A percentile compares a stretch with the other conserved stretches of the same genome.
phyloP scores from a whole-genome alignment of 129 eudicot genomes.

The Ambrosia artemisiifolia region DNA sequence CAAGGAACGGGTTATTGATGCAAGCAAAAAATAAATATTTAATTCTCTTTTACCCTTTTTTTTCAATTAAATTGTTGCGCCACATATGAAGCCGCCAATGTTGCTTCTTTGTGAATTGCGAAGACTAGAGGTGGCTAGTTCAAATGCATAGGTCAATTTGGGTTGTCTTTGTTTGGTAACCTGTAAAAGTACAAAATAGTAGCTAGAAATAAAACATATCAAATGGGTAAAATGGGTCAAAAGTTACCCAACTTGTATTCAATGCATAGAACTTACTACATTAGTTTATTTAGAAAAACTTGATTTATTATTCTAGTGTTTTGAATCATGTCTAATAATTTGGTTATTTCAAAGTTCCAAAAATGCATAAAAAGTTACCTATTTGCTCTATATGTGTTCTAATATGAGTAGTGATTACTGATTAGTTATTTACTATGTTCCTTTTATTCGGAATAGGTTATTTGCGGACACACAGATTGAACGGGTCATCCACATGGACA shows the following conservation, averaged over 20 bases:
- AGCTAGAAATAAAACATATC: neutral
- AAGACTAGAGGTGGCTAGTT: neutral
- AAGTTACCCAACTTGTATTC: neutral
- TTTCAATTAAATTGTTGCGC: neutral
- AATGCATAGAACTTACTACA: neutral
- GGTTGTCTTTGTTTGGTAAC: neutral
- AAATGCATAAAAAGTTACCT: neutral
- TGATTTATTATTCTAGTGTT: neutral
- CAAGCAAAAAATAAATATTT: conserved; percentile 54
- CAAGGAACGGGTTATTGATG: conserved; percentile 51
- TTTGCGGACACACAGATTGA: conserved; percentile 57
- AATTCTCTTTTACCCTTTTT: neutral
- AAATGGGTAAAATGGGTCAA: neutral
- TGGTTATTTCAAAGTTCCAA: neutral
- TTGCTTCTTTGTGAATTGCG: neutral
- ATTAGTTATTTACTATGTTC: conserved; percentile 14
- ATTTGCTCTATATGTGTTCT: neutral
- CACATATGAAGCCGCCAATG: neutral
- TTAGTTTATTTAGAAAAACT: neutral
- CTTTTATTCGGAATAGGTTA: conserved; percentile 41
- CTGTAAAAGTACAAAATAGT: neutral
- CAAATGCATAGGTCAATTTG: no score
- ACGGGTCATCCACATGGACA: conserved; percentile 72
- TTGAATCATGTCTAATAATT: neutral
- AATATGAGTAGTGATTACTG: neutral